phyloP scores from a whole-genome alignment of 2,329 filamentous ascomycete genomes.

The Aspergillus pseudoglaucus region DNA sequence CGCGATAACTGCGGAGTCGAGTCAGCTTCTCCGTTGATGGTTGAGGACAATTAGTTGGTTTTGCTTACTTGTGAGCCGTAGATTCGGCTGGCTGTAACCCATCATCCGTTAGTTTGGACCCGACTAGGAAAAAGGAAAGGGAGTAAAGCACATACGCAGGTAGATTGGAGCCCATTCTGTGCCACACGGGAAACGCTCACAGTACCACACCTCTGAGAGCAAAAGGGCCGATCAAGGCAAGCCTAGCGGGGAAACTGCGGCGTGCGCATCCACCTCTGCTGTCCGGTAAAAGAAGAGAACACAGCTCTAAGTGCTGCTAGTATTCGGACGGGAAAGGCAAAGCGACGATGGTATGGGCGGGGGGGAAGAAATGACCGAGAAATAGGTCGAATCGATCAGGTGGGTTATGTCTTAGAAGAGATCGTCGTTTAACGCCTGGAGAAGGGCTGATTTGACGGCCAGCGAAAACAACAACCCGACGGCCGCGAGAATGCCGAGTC shows the following conservation, averaged over 20 bases:
- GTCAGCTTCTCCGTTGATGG: slow-evolving; percentile 15
- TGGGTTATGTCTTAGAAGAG: too few species aligned
- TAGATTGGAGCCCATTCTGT: slow-evolving; percentile 54
- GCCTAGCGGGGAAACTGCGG: slow-evolving; percentile 23
- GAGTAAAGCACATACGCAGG: slow-evolving; percentile 50
- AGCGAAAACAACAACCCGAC: too few species aligned
- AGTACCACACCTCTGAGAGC: slow-evolving; percentile 21
- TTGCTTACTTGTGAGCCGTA: slow-evolving; percentile 79
- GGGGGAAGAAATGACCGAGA: too few species aligned
- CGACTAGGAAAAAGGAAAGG: slow-evolving; percentile 6
- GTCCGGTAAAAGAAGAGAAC: slow-evolving; percentile 1
- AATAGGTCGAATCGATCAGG: too few species aligned
- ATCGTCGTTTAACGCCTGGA: too few species aligned
- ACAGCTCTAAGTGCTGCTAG: not conserved
- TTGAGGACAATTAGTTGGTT: not conserved
- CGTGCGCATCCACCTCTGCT: slow-evolving; percentile 29
- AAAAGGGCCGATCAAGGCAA: slow-evolving; percentile 30
- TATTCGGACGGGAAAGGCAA: not conserved
- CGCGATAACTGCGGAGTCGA: slow-evolving; percentile 71
- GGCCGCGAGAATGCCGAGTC: too few species aligned
- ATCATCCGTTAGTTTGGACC: slow-evolving; percentile 16
- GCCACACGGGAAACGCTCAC: slow-evolving; percentile 17
- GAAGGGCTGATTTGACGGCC: too few species aligned
- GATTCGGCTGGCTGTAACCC: slow-evolving; percentile 64
- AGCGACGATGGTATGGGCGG: not conserved